Percentiles rank a stretch among this genome's conserved stretches.
Conservation (phyloP, 1,284 basidiomycete species). For the Naganishia cerealis region DNA sequence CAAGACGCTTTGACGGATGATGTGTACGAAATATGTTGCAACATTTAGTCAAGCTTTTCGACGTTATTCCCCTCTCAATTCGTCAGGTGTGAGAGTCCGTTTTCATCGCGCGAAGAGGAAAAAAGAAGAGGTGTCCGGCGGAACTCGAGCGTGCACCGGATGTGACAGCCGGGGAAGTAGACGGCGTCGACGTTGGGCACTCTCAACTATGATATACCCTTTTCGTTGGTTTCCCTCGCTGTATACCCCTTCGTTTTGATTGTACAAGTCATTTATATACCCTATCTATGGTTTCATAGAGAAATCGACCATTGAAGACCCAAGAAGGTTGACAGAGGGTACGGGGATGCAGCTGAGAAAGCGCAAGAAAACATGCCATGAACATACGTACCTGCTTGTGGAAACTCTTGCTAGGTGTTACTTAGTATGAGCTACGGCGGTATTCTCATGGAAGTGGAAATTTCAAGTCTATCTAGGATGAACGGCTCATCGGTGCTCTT, state of each 20-base stretch:
- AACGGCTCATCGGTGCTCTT: no score
- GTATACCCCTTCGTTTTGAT: neutral
- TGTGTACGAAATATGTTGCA: constrained; percentile 1
- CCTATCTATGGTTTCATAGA: neutral
- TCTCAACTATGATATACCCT: neutral
- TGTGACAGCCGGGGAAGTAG: neutral
- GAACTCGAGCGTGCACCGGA: neutral
- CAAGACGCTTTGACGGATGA: neutral
- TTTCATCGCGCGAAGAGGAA: no score
- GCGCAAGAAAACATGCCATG: no score
- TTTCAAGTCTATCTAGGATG: no score
- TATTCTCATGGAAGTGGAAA: no score
- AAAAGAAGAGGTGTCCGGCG: no score
- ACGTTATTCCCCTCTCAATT: neutral
- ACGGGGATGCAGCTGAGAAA: no score
- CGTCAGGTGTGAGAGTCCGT: neutral
- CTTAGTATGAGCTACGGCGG: no score
- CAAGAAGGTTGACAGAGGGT: no score
- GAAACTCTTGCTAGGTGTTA: no score
- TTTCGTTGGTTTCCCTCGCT: neutral
- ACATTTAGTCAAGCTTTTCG: constrained; percentile 3
- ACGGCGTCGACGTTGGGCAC: neutral
- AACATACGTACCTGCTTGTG: no score
- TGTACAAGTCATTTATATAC: neutral
- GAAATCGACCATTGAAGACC: no score